These are phyloP conservation scores for Tetrahymena borealis DNA, from an alignment of 73 alveolate genomes.

Conservation along the genomic window DNA sequence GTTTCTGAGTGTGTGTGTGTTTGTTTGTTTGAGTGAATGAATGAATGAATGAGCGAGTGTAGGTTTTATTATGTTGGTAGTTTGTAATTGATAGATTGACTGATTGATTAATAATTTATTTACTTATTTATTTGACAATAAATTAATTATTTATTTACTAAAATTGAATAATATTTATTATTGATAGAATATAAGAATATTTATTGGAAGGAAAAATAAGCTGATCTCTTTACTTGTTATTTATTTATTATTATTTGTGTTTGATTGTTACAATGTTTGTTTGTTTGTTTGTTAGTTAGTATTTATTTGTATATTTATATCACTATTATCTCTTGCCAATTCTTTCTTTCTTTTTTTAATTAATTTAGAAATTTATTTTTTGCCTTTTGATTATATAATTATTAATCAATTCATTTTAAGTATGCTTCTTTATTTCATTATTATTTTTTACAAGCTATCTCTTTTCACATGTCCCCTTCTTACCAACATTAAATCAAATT, in stretches of 20 bases:
- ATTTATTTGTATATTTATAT: neutral
- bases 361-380: neutral
- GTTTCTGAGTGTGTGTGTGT: neutral
- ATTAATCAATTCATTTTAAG: neutral
- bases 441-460: no score
- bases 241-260: neutral
- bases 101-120: no score
- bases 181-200: no score
- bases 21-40: neutral
- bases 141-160: no score
- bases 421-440: neutral
- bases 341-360: neutral
- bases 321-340: neutral
- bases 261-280: neutral
- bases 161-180: no score
- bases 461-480: no score
- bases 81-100: no score
- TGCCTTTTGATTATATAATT: neutral
- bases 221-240: no score
- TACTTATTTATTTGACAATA: no score
- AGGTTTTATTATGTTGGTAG: neutral
- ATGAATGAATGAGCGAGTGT: neutral
- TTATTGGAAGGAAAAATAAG: no score
- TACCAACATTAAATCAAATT: no score
- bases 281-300: neutral